Evolutionary conservation across 2,329 filamentous ascomycete genomes (phyloP).

Genomic region (Penicillium oxalicum): DNA sequence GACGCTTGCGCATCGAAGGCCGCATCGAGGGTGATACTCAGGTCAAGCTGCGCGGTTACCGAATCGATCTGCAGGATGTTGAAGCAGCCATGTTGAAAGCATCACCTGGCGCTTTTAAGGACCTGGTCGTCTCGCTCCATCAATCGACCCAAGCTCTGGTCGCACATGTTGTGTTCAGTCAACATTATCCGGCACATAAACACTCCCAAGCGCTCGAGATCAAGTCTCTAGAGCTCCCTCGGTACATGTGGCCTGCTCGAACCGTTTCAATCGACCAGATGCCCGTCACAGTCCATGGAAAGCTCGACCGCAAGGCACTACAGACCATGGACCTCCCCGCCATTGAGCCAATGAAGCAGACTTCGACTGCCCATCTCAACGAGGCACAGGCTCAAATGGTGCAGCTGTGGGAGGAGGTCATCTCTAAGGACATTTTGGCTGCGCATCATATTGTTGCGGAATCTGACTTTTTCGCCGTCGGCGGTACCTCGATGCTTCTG

Average conservation of each 20-base stretch:
- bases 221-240: conserved; percentile 28
- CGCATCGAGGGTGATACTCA: conserved; percentile 17
- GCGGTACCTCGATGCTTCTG: too few species aligned
- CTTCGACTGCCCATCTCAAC: not conserved
- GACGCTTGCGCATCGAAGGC: conserved; percentile 15
- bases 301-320: conserved; percentile 25
- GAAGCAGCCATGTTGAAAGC: conserved; percentile 25
- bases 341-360: too few species aligned
- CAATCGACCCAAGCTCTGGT: conserved; percentile 20
- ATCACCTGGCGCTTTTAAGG: conserved; percentile 15
- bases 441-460: too few species aligned
- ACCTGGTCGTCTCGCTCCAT: conserved; percentile 27
- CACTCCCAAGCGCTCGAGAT: conserved; percentile 7
- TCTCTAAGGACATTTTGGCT: too few species aligned
- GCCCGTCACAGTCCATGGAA: conserved; percentile 21
- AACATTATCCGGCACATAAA: too few species aligned
- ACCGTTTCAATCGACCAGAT: conserved; percentile 18
- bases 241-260: conserved; percentile 30
- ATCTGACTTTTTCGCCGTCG: too few species aligned
- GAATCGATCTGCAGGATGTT: conserved; percentile 44
- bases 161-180: conserved; percentile 28
- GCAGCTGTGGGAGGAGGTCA: too few species aligned
- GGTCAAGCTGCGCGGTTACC: conserved; percentile 20
- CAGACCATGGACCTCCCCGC: conserved; percentile 5
- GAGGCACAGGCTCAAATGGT: too few species aligned